Conservation (phyloP, 1,284 basidiomycete genomes). For the Hymenochaete sp. region DNA sequence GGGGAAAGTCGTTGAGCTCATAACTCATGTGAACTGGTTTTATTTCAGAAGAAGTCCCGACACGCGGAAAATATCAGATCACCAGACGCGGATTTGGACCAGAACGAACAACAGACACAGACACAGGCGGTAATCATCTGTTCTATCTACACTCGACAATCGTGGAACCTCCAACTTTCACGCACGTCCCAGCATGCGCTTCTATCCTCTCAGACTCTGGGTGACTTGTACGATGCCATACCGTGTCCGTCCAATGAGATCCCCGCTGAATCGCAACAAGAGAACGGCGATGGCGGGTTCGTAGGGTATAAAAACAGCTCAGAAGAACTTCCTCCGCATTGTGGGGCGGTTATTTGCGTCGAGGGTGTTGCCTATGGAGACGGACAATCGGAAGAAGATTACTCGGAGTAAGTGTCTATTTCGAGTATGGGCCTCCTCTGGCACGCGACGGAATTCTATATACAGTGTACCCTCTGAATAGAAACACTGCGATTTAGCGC, state of each 20-base stretch:
- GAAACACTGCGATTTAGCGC: too few relatives aligned
- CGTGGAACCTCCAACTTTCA: slow-evolving; percentile 53
- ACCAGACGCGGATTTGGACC: background rate
- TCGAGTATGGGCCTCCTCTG: too few relatives aligned
- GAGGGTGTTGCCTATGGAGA: slow-evolving; percentile 53
- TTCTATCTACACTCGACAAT: slow-evolving; percentile 48
- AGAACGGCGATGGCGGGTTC: slow-evolving; percentile 27
- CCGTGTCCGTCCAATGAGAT: slow-evolving; percentile 55
- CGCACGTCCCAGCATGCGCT: slow-evolving; percentile 60
- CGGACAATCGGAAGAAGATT: slow-evolving; percentile 38
- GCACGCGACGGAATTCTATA: too few relatives aligned
- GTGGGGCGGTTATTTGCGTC: slow-evolving; percentile 45
- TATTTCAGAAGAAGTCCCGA: slow-evolving; percentile 9
- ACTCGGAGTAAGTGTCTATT: slow-evolving; percentile 55
- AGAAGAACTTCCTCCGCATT: slow-evolving; percentile 18
- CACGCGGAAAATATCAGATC: background rate
- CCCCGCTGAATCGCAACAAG: slow-evolving; percentile 36
- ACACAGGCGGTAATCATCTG: slow-evolving; percentile 45
- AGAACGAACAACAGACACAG: too few relatives aligned
- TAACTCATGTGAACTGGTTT: slow-evolving; percentile 17
- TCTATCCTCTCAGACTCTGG: slow-evolving; percentile 61
- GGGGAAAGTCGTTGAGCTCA: too few relatives aligned
- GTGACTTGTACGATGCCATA: slow-evolving; percentile 53
- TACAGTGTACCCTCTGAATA: too few relatives aligned
- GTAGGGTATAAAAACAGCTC: slow-evolving; percentile 29